Evolutionary conservation across 352 stramenopile species (phyloP).

Genomic region (Phytophthora vignae): DNA sequence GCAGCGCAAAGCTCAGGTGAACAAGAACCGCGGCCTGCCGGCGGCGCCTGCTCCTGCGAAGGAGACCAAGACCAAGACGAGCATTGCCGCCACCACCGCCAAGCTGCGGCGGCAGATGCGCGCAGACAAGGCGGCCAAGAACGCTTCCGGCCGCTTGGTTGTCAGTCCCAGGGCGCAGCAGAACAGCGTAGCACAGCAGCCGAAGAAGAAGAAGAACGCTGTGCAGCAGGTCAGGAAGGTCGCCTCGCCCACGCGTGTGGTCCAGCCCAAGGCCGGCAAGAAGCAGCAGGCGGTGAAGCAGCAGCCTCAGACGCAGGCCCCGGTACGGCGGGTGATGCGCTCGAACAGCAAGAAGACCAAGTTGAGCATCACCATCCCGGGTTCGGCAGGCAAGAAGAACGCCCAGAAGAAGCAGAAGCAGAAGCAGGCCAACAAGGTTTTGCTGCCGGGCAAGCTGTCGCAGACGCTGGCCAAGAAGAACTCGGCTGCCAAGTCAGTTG

Average conservation of each 20-base stretch:
- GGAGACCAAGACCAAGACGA: constrained; percentile 43
- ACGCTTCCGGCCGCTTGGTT: constrained; percentile 5
- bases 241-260: constrained; percentile 7
- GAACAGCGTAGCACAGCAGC: constrained; percentile 5
- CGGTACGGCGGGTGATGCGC: constrained; percentile 39
- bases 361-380: constrained; percentile 48
- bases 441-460: constrained; percentile 46
- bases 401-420: constrained; percentile 29
- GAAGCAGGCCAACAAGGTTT: constrained; percentile 24
- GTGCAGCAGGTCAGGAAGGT: constrained; percentile 20
- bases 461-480: constrained; percentile 38
- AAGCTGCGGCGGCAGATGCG: constrained; percentile 39
- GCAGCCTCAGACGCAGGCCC: constrained; percentile 16
- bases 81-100: constrained; percentile 37
- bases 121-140: constrained; percentile 15
- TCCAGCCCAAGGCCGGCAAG: constrained; percentile 20
- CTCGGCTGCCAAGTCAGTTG: constrained; percentile 38
- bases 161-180: constrained; percentile 26
- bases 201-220: constrained; percentile 33
- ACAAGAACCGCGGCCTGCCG: constrained; percentile 56
- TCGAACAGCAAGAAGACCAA: constrained; percentile 45
- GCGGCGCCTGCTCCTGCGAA: constrained; percentile 7
- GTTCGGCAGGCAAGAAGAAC: constrained; percentile 20
- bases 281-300: constrained; percentile 21
- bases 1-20: constrained; percentile 51